Conservation (phyloP, 352 stramenopile genomes). For the Phytophthora nicotianae region DNA sequence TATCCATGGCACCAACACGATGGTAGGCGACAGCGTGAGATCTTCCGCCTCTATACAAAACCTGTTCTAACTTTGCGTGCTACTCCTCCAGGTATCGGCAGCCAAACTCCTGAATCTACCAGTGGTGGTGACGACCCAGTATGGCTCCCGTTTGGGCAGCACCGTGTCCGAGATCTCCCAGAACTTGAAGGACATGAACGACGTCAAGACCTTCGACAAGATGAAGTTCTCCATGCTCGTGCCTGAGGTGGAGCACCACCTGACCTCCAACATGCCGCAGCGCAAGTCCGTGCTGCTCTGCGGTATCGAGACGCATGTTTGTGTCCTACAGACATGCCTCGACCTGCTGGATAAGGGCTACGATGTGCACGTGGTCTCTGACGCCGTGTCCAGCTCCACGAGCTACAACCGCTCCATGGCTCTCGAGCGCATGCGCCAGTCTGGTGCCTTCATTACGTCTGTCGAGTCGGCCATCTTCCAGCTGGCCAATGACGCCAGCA, state of each 20-base stretch:
- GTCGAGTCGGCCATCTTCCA: constrained; percentile 96
- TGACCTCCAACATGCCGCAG: constrained; percentile 53
- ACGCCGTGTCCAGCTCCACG: constrained; percentile 93
- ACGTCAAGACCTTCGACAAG: constrained; percentile 94
- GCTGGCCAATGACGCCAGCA: constrained; percentile 90
- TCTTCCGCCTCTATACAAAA: neutral
- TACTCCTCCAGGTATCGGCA: constrained; percentile 42
- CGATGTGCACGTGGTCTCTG: constrained; percentile 96
- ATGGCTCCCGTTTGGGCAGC: constrained; percentile 93
- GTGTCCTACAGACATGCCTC: constrained; percentile 96
- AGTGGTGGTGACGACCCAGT: constrained; percentile 96
- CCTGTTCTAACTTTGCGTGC: constrained; percentile 1
- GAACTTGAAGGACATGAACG: constrained; percentile 48
- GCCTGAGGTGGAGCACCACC: constrained; percentile 87
- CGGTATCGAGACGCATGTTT: constrained; percentile 96
- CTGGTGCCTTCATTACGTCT: constrained; percentile 95
- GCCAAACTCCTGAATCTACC: constrained; percentile 91
- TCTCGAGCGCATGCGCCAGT: constrained; percentile 92
- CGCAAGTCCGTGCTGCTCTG: constrained; percentile 93
- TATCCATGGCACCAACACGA: constrained; percentile 77
- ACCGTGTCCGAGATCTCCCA: constrained; percentile 83
- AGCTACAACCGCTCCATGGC: constrained; percentile 93
- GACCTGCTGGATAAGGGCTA: constrained; percentile 96
- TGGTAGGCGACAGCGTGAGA: constrained; percentile 26
- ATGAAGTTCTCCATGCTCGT: constrained; percentile 98